A percentile compares a stretch with the other conserved stretches of the same genome.
phyloP scores from a whole-genome alignment of 768 basidiomycete species.

The Leccinum uliginosum region DNA sequence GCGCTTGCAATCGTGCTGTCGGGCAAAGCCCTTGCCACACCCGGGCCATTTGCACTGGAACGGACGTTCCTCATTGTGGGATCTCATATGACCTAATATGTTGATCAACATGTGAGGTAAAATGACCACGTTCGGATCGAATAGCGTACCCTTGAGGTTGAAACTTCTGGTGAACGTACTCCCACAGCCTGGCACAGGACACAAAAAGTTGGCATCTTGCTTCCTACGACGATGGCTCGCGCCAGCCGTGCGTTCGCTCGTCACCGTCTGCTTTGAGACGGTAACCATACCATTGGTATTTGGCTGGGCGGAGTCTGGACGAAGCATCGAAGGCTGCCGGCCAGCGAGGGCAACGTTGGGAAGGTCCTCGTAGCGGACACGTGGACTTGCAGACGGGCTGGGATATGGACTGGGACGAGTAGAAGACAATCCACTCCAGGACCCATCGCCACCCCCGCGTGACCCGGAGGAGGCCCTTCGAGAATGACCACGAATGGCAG shows the following conservation, averaged over 20 bases:
- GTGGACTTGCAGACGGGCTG: constrained; percentile 62
- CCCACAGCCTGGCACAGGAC: constrained; percentile 78
- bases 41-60: constrained; percentile 95
- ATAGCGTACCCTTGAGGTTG: constrained; percentile 75
- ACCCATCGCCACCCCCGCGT: constrained; percentile 25
- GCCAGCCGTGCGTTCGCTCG: constrained; percentile 83
- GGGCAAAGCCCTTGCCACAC: constrained; percentile 89
- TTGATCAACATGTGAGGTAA: constrained; percentile 11
- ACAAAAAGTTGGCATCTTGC: constrained; percentile 82
- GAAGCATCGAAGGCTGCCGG: constrained; percentile 23
- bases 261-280: constrained; percentile 77
- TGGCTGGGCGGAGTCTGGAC: constrained; percentile 13
- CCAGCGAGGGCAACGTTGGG: constrained; percentile 28
- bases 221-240: constrained; percentile 84
- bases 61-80: constrained; percentile 92
- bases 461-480: constrained; percentile 42
- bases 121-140: constrained; percentile 1
- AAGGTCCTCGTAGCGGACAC: constrained; percentile 50
- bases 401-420: constrained; percentile 60
- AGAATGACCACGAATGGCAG: constrained; percentile 38
- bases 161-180: constrained; percentile 91
- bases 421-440: constrained; percentile 34
- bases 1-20: constrained; percentile 95
- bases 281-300: constrained; percentile 2
- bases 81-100: constrained; percentile 78